Conservation (phyloP, 73 alveolate species). For the Breviolum minutum region DNA sequence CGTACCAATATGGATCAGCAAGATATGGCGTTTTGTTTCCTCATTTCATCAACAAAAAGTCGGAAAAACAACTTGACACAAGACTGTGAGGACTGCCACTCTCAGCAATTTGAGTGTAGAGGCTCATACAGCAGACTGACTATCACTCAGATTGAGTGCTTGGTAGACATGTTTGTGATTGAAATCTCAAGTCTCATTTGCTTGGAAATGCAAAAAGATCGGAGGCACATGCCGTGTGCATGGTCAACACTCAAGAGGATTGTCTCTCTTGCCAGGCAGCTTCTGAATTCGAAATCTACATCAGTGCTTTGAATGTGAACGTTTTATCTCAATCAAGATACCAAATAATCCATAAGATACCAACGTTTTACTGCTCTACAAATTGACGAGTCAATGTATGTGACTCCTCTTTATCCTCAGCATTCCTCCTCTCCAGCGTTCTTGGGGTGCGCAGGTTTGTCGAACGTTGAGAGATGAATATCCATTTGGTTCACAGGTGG, state of each 20-base stretch:
- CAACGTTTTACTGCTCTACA: no score
- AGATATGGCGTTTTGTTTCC: background rate
- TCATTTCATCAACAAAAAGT: background rate
- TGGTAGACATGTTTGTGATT: no score
- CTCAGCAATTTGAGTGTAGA: conserved; percentile 11
- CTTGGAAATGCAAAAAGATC: background rate
- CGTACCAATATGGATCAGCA: background rate
- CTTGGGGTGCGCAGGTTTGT: conserved; percentile 4
- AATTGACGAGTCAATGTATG: no score
- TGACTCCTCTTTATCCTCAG: background rate
- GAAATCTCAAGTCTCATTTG: background rate
- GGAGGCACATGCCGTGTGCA: conserved; percentile 43
- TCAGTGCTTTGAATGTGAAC: no score
- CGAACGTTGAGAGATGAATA: conserved; percentile 21
- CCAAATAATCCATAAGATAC: no score
- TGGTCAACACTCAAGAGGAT: conserved; percentile 53
- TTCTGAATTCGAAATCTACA: background rate
- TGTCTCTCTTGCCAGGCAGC: conserved; percentile 10
- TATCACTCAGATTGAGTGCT: no score
- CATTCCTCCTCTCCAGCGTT: background rate
- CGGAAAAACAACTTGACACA: no score
- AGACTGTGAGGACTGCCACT: conserved; percentile 1
- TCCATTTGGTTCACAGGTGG: conserved; percentile 52
- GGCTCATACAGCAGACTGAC: background rate
- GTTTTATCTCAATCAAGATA: no score